Evolutionary conservation across 768 basidiomycete genomes (phyloP), one percentile per base, ranked within the genome.

Genomic region (Hypholoma fasciculare): DNA sequence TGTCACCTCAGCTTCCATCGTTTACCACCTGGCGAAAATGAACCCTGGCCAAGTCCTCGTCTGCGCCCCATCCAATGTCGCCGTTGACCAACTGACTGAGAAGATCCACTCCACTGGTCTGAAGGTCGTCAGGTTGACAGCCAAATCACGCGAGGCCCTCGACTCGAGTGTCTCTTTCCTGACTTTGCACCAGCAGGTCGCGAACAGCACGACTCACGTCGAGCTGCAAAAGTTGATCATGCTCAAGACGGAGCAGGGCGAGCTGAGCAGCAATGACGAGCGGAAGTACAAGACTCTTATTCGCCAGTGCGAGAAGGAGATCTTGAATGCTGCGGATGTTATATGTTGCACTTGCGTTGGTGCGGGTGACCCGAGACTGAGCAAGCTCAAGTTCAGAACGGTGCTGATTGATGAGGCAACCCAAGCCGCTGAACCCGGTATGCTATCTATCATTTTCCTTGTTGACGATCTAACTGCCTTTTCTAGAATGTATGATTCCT

Each of bases 331-430:
- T 23, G 97, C 97, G 13, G 97, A 99, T 71, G 97, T 99, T 42
- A 98, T 99, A 64, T 99, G 97, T 69, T 93, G 92, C 69, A 99
- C 97, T 42, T 98, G 96, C 73, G 97, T 98, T 52, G 97, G 97
- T 58, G 92, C 94, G 37, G 97, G 97, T 23, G 97, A 99, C 70
- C 96, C 97, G 9, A 84, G 97, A 65, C 76, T 99, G 76, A 90
- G 86, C 78, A 98, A 98, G 76, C 80, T 98, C 77, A 98, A 98
- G 79, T 99, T 98, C 72, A 88, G 96, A 73, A 99, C 97, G 0
- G 97, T 99, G 7, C 79, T 99, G 61, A 98, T 98, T 64, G 97
- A 99, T 67, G 97, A 98, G 69, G 97, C 97, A 13, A 99, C 97
- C 1, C 97, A 99, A 71, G 93, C 96, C 56, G 96, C 96, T 54